Percentiles rank a stretch among this genome's conserved stretches.
These are phyloP conservation scores for Austroboletus novae-zelandiae DNA, from an alignment of 1,284 basidiomycete genomes.

Conservation along the genomic window DNA sequence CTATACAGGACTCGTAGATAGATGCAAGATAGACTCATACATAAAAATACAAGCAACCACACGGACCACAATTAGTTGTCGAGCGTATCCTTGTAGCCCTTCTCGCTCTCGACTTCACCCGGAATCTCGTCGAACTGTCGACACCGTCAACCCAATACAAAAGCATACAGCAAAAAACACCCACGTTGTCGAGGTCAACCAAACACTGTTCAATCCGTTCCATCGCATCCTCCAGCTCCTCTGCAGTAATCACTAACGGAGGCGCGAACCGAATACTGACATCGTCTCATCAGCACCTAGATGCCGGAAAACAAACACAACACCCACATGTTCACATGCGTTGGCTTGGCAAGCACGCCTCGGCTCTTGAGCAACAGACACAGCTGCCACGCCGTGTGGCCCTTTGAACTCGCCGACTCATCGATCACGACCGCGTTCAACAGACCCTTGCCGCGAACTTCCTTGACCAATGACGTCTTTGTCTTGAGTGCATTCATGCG, in stretches of 20 bases:
- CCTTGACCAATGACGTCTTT: conserved; percentile 67
- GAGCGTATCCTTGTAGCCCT: conserved; percentile 46
- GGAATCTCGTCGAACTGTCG: conserved; percentile 67
- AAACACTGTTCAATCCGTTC: conserved; percentile 77
- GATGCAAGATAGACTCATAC: not conserved
- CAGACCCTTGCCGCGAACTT: conserved; percentile 83
- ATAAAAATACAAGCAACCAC: no score
- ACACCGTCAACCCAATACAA: not conserved
- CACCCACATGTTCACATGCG: conserved; percentile 88
- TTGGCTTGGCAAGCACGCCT: conserved; percentile 93
- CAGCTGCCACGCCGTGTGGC: conserved; percentile 92
- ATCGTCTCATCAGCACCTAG: conserved; percentile 1
- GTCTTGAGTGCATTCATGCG: conserved; percentile 54
- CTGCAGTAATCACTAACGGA: conserved; percentile 89
- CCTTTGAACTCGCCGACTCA: conserved; percentile 71
- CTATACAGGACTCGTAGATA: not conserved
- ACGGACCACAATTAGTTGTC: conserved; percentile 24
- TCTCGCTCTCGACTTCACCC: conserved; percentile 62
- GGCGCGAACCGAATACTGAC: conserved; percentile 91
- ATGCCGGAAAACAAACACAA: not conserved
- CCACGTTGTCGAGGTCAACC: conserved; percentile 77
- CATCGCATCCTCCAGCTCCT: conserved; percentile 76
- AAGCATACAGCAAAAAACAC: conserved; percentile 6
- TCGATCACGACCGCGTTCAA: conserved; percentile 96
- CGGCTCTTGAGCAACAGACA: conserved; percentile 91